Evolutionary conservation across 768 basidiomycete genomes (phyloP).

Genomic region (Pholiota conissans): DNA sequence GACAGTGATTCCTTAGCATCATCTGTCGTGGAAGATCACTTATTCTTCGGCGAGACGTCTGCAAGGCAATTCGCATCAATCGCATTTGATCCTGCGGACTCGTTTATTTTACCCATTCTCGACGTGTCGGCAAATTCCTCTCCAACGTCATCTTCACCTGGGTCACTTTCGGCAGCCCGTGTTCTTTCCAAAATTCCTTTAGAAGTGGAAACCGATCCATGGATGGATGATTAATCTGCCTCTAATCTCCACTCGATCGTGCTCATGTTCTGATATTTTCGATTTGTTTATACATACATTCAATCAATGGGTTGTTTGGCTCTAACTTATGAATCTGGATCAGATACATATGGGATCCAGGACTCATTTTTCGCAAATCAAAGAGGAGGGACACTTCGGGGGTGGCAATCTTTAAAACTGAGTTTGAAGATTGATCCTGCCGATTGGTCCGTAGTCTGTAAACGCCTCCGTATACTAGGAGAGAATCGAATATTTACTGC

Average conservation of each 20-base stretch:
- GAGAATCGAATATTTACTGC: too few species aligned
- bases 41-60: not conserved
- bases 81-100: constrained; percentile 56
- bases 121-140: constrained; percentile 61
- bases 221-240: constrained; percentile 25
- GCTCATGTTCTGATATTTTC: constrained; percentile 21
- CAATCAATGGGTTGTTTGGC: constrained; percentile 32
- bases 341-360: too few species aligned
- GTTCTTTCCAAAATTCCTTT: constrained; percentile 14
- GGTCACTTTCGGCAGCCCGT: constrained; percentile 9
- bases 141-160: constrained; percentile 17
- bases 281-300: constrained; percentile 26
- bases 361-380: too few species aligned
- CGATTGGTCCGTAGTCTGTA: too few species aligned
- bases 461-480: too few species aligned
- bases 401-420: too few species aligned
- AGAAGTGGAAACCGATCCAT: constrained; percentile 31
- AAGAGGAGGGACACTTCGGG: too few species aligned
- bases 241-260: constrained; percentile 19
- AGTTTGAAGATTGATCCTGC: too few species aligned
- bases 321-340: not conserved
- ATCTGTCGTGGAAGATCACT: constrained; percentile 25
- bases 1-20: constrained; percentile 23
- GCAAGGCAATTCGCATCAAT: constrained; percentile 6
- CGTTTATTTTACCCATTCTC: constrained; percentile 76